Evolutionary conservation across 1,284 basidiomycete species (phyloP).

Genomic region (Pseudozyma sp.): DNA sequence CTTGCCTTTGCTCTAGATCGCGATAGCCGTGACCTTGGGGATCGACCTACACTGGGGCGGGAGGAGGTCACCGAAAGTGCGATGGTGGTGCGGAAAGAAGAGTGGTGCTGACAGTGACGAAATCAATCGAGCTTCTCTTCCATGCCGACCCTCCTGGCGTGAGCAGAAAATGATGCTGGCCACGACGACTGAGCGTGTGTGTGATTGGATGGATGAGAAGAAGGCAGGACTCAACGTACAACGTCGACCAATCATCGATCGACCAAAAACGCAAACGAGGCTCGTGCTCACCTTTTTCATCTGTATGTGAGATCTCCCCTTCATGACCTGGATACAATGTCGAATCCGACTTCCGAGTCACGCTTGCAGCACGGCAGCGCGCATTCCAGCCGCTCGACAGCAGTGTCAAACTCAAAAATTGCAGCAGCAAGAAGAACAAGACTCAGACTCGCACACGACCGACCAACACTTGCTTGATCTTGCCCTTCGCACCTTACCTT

Average conservation of each 20-base stretch:
- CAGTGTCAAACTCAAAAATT: background rate
- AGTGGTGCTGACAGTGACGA: no score
- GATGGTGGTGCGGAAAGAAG: background rate
- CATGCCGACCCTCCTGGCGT: background rate
- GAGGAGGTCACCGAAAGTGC: conserved; percentile 13
- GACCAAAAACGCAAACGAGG: conserved; percentile 8
- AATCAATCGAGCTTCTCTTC: background rate
- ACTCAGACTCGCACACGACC: conserved; percentile 1
- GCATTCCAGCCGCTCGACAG: conserved; percentile 7
- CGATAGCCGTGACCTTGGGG: background rate
- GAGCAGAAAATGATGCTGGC: background rate
- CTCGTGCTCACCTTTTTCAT: conserved; percentile 17
- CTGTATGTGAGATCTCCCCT: conserved; percentile 3
- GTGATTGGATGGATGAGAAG: conserved; percentile 8
- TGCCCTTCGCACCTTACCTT: background rate
- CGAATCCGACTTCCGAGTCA: conserved; percentile 38
- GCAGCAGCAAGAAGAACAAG: conserved; percentile 5
- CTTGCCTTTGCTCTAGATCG: background rate
- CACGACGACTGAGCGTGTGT: conserved; percentile 1
- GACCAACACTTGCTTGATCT: conserved; percentile 3
- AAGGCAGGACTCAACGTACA: background rate
- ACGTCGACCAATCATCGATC: conserved; percentile 8
- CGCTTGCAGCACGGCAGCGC: background rate
- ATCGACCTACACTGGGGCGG: background rate
- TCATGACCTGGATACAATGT: background rate